Percentiles rank a stretch among this genome's conserved stretches.
phyloP scores from a whole-genome alignment of 1,284 basidiomycete species.

The Mycena citricolor region DNA sequence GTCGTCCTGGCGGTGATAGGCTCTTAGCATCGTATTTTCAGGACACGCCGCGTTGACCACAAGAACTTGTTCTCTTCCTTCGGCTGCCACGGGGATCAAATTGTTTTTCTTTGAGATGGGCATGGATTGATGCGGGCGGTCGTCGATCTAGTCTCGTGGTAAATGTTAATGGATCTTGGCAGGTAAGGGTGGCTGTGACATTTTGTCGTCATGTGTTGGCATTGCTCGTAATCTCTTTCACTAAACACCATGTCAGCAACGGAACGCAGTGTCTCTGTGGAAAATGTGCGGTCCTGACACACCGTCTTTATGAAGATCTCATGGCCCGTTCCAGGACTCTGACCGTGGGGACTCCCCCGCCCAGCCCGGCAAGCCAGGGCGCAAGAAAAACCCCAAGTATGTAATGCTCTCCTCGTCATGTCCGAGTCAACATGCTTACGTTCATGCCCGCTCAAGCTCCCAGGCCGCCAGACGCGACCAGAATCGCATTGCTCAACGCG shows the following conservation, averaged over 20 bases:
- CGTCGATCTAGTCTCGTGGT: too few relatives aligned
- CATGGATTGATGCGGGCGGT: too few relatives aligned
- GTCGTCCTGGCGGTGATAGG: too few relatives aligned
- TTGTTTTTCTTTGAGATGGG: too few relatives aligned
- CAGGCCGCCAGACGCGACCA: constrained; percentile 85
- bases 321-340: constrained; percentile 46
- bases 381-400: constrained; percentile 85
- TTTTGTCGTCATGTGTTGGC: too few relatives aligned
- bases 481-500: constrained; percentile 90
- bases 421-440: constrained; percentile 34
- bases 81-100: too few relatives aligned
- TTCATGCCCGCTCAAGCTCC: constrained; percentile 55
- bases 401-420: constrained; percentile 30
- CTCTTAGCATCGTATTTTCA: too few relatives aligned
- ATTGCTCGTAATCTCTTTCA: too few relatives aligned
- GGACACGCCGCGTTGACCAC: too few relatives aligned
- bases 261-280: constrained; percentile 56
- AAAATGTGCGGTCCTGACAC: constrained; percentile 51
- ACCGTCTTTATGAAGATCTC: constrained; percentile 26
- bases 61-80: too few relatives aligned
- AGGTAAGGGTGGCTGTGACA: too few relatives aligned
- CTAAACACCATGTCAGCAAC: constrained; percentile 11
- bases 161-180: too few relatives aligned
- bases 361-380: constrained; percentile 66
- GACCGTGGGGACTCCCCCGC: constrained; percentile 53